Evolutionary conservation across 2,329 filamentous ascomycete species (phyloP), one percentile per base, ranked within the genome.

Genomic region (Hymenoscyphus linearis): DNA sequence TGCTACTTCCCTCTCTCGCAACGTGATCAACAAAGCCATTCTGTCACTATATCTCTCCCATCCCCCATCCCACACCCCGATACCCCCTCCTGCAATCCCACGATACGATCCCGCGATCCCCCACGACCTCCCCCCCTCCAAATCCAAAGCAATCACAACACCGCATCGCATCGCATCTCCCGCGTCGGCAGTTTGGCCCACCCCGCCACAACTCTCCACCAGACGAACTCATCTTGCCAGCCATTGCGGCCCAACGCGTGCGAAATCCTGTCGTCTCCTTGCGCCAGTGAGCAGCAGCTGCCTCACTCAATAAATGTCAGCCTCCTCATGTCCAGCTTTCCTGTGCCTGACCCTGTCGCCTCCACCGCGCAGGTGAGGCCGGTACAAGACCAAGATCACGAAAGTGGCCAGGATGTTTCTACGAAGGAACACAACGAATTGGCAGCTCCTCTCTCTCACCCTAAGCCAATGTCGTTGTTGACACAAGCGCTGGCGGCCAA

Each of bases 271-370:
- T 62, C 66, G 55, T 62, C 70, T 71, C 70, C 71, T 64, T 68
- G 64, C 64, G 61, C 53, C 44, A 25, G 44, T 22, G 9, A 50
- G 44, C 44, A 50, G 44, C 18, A 50, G 22, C 22, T 50, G 54
- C 31, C 66, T 62, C 66, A 67, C 61, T 70, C 70, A 67, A 72
- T 73, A 71, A 64, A 73, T 73, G 72, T 58, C 57, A 58, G 66
- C 64, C 68, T 66, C 70, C 70, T 70, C 71, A 73, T 73, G 71
- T 70, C 71, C 68, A 70, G 62, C 59, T 67, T 68, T 64, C 67
- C 63, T 69, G 71, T 70, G 66, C 62, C 69, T 67, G 68, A 66
- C 69, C 70, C 72, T 73, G 70, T 69, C 70, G 67, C 69, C 68
- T 63, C 67, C 67, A 65, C 71, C 65, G 64, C 58, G 55, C 56